Evolutionary conservation across 2,329 filamentous ascomycete species (phyloP).

Genomic region (Leptosphaerulina australis): DNA sequence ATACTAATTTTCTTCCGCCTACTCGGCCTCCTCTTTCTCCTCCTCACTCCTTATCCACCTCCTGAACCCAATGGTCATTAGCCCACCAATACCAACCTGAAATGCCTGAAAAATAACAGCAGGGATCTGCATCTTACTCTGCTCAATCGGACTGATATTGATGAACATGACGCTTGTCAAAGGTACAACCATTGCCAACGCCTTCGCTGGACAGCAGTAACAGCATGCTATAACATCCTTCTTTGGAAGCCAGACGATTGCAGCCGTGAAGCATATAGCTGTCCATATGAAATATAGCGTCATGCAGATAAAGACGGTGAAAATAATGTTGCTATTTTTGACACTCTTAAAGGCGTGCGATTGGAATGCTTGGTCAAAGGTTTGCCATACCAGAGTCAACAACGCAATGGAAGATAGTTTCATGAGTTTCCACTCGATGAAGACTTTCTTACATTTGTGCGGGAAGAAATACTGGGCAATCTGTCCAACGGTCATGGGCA

Average conservation of each 20-base stretch:
- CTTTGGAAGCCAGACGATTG: conserved; percentile 60
- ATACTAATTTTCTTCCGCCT: conserved; percentile 7
- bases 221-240: conserved; percentile 72
- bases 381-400: conserved; percentile 66
- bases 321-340: conserved; percentile 66
- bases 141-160: conserved; percentile 59
- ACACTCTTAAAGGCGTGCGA: conserved; percentile 66
- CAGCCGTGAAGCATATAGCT: conserved; percentile 63
- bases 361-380: conserved; percentile 69
- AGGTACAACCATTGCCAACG: conserved; percentile 72
- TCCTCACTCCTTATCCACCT: conserved; percentile 61
- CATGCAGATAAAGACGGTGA: conserved; percentile 72
- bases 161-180: conserved; percentile 71
- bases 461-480: conserved; percentile 62
- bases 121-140: conserved; percentile 67
- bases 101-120: conserved; percentile 63
- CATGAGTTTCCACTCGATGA: conserved; percentile 52
- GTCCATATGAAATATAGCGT: conserved; percentile 68
- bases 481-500: conserved; percentile 69
- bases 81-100: conserved; percentile 51
- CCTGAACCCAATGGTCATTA: conserved; percentile 52
- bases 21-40: conserved; percentile 49
- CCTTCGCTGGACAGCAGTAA: conserved; percentile 76
- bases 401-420: conserved; percentile 55
- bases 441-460: conserved; percentile 61